Base-by-base conservation (phyloP, 306 rosid species). In the Benincasa hispida region DNA sequence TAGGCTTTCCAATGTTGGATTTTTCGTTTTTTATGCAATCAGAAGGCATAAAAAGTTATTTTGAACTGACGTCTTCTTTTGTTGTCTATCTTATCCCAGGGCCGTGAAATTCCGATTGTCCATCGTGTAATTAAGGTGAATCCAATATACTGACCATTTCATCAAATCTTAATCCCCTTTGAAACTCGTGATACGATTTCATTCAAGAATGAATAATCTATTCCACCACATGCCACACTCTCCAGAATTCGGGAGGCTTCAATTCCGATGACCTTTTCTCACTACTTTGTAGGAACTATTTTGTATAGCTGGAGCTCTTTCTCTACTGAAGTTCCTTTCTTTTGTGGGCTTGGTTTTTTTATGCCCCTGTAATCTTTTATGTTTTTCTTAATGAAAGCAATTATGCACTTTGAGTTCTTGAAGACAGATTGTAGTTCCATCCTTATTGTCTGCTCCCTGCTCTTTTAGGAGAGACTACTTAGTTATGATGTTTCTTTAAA, bases 41-140 rank as follows among this genome's bases (percentile, higher is more conserved):
- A 70, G n/a, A 45, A 7, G 57, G 58, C 56, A 25, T n/a, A 25
- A 45, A 0, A 45, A 39, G 57, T 70, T 7, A 4, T 45, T 15
- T 27, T 72, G 21, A 27, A 72, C 59, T 72, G 76, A 72, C 27
- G 59, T 10, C 7, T 15, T 66, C n/a, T 66, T 39, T 39, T n/a
- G 48, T 39, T 75, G 25, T 58, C 8, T 63, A 12, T 55, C 59
- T 80, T 75, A 48, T 77, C 19, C 19, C 81, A 93, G 97, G 98
- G 98, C 35, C 98, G 97, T n/a, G 97, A 91, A 84, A 93, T 93
- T 87, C 98, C 98, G 41, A 93, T 91, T 65, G 98, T 93, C 47
- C 98, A 93, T 84, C 98, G 96, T 35, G 96, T 93, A 74, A 91
- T 93, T 42, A 91, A 87, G 98, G 98, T 93, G 85, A 84, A 65